phyloP scores from a whole-genome alignment of 2,329 filamentous ascomycete species.

The Aspergillus japonicus region DNA sequence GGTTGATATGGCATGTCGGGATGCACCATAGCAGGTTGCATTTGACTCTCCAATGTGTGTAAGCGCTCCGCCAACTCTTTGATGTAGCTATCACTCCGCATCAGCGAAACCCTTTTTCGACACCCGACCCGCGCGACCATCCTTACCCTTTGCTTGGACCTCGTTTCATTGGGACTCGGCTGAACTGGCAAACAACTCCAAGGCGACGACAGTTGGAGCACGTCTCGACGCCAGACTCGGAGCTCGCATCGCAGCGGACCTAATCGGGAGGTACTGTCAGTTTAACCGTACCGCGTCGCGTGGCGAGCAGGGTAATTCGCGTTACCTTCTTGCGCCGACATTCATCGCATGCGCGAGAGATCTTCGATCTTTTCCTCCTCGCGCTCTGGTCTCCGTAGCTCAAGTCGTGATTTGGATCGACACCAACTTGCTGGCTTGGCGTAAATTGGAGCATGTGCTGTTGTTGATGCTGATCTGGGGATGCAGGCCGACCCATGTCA shows the following conservation, averaged over 20 bases:
- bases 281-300: slow-evolving; percentile 16
- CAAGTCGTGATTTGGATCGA: slow-evolving; percentile 48
- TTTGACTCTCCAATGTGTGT: slow-evolving; percentile 76
- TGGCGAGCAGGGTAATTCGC: slow-evolving; percentile 17
- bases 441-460: slow-evolving; percentile 45
- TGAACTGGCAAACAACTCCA: slow-evolving; percentile 77
- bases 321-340: slow-evolving; percentile 76
- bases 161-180: slow-evolving; percentile 80
- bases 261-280: slow-evolving; percentile 30
- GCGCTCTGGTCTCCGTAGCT: slow-evolving; percentile 61
- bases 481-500: slow-evolving; percentile 39
- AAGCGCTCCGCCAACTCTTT: slow-evolving; percentile 86
- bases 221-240: slow-evolving; percentile 68
- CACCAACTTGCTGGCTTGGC: slow-evolving; percentile 45
- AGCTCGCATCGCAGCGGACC: slow-evolving; percentile 81
- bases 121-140: not conserved
- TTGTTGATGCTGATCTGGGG: slow-evolving; percentile 41
- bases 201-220: slow-evolving; percentile 81
- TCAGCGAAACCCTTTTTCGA: slow-evolving; percentile 17
- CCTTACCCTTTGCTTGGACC: slow-evolving; percentile 81
- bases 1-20: slow-evolving; percentile 44
- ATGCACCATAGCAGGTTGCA: slow-evolving; percentile 48
- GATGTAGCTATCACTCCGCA: slow-evolving; percentile 64
- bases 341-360: slow-evolving; percentile 85
- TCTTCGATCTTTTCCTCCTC: slow-evolving; percentile 77